A percentile compares a stretch with the other conserved stretches of the same genome.
phyloP scores from a whole-genome alignment of 169 alveolate species.

The Blepharisma undulans region DNA sequence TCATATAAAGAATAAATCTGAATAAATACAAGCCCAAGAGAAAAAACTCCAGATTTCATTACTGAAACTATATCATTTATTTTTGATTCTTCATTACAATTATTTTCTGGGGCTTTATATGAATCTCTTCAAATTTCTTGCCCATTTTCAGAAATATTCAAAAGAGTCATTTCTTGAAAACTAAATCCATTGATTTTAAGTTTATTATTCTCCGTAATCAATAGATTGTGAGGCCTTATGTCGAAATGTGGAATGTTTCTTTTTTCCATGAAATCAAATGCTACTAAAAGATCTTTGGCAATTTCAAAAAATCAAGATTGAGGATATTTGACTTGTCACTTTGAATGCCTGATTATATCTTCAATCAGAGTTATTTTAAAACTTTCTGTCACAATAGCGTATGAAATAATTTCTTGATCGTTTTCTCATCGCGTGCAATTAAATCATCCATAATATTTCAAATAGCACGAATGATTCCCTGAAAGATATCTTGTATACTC shows the following conservation, averaged over 20 bases:
- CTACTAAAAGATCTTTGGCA: not conserved
- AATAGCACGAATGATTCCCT: not conserved
- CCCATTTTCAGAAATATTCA: not conserved
- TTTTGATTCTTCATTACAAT: too few species aligned
- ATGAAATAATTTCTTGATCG: not conserved
- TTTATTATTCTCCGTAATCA: not conserved
- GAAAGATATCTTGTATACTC: not conserved
- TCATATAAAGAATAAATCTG: not conserved
- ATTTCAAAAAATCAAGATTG: not conserved
- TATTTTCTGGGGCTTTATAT: not conserved
- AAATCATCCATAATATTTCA: not conserved
- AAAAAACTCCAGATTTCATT: not conserved
- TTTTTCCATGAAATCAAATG: not conserved
- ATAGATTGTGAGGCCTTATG: not conserved
- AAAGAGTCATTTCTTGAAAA: not conserved
- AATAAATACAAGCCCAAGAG: not conserved
- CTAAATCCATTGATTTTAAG: not conserved
- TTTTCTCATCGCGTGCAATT: too few species aligned
- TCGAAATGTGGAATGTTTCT: not conserved
- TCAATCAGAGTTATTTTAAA: not conserved
- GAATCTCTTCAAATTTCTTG: not conserved
- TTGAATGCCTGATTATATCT: not conserved
- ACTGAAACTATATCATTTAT: not conserved
- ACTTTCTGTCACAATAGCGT: not conserved
- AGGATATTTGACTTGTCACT: not conserved